Evolutionary conservation across 345 rosid genomes (phyloP).

Genomic region (Raphanus raphanistrum): DNA sequence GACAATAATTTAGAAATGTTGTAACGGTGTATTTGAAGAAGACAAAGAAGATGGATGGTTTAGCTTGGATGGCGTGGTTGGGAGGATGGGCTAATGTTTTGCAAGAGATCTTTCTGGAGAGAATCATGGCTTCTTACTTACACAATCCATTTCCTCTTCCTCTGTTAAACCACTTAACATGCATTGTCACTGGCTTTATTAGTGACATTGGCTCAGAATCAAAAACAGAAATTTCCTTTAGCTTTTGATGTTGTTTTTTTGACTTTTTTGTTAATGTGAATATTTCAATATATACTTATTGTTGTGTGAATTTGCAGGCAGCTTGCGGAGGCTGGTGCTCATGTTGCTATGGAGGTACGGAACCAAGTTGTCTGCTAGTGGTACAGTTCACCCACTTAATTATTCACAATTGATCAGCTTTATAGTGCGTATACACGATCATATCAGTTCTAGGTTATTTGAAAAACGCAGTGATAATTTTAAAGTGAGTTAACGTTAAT

Average conservation of each 20-base stretch:
- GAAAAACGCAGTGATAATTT: too few relatives aligned
- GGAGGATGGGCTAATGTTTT: slow-evolving; percentile 63
- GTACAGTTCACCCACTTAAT: slow-evolving; percentile 21
- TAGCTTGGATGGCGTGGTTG: slow-evolving; percentile 82
- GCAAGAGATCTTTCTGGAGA: slow-evolving; percentile 33
- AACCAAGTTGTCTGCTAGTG: slow-evolving; percentile 30
- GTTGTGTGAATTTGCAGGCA: slow-evolving; percentile 47
- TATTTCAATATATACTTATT: background rate
- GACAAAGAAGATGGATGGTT: slow-evolving; percentile 45
- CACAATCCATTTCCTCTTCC: slow-evolving; percentile 71
- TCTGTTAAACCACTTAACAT: slow-evolving; percentile 60
- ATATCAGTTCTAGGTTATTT: too few relatives aligned
- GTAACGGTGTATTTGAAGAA: background rate
- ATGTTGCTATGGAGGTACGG: slow-evolving; percentile 84
- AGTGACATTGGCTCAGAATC: slow-evolving; percentile 82
- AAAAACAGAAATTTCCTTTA: background rate
- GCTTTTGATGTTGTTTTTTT: background rate
- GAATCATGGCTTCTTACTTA: slow-evolving; percentile 64
- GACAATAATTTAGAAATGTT: too few relatives aligned
- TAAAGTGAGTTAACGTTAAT: background rate
- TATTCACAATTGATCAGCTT: background rate
- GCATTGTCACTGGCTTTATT: slow-evolving; percentile 85
- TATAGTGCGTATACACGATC: background rate
- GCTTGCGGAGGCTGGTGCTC: slow-evolving; percentile 93
- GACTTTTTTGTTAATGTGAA: background rate